A percentile compares a stretch with the other conserved stretches of the same genome.
These are phyloP conservation scores for Pyricularia grisea DNA, from an alignment of 2,329 filamentous ascomycete species.

Conservation along the genomic window DNA sequence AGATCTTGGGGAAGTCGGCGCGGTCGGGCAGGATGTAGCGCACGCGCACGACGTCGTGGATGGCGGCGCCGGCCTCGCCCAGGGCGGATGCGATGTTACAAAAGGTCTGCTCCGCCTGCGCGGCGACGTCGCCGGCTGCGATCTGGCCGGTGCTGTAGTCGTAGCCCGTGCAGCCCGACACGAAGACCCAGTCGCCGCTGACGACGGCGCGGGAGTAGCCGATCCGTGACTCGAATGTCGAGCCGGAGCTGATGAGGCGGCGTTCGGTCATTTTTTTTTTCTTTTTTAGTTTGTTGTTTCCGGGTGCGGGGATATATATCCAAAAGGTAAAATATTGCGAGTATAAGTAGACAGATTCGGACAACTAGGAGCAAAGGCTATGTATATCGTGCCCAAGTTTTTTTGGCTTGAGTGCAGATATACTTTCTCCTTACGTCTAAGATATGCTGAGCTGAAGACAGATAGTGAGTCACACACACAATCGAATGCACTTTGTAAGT, in stretches of 20 bases:
- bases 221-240: constrained; percentile 41
- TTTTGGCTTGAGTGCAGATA: no score
- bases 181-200: constrained; percentile 38
- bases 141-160: constrained; percentile 38
- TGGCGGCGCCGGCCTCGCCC: constrained; percentile 27
- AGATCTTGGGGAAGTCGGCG: constrained; percentile 35
- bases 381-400: no score
- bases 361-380: no score
- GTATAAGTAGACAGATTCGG: not conserved
- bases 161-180: constrained; percentile 49
- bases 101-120: constrained; percentile 40
- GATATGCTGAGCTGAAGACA: not conserved
- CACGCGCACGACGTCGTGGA: constrained; percentile 40
- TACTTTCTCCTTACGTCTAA: no score
- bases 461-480: not conserved
- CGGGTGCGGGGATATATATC: not conserved
- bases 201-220: constrained; percentile 46
- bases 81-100: constrained; percentile 36
- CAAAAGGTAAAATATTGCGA: not conserved
- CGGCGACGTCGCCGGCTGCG: constrained; percentile 28
- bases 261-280: constrained; percentile 4
- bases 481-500: no score
- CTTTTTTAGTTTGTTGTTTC: not conserved
- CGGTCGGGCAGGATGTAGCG: constrained; percentile 40
- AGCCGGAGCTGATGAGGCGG: constrained; percentile 34